Evolutionary conservation across 768 basidiomycete species (phyloP).

Genomic region (Strobilomyces confusus): DNA sequence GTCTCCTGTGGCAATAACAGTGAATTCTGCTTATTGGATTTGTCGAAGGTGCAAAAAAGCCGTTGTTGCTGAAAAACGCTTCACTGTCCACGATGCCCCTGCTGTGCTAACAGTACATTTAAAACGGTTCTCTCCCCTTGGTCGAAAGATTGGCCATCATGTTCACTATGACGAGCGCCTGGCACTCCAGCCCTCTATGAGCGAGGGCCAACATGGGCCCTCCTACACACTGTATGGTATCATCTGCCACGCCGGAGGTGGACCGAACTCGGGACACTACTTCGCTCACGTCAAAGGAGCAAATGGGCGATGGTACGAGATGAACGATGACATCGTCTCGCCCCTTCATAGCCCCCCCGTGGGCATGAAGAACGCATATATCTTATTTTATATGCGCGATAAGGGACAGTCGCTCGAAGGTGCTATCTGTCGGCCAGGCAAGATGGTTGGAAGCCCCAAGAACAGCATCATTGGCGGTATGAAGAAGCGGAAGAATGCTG

Average conservation of each 20-base stretch:
- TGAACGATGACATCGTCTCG: conserved; percentile 86
- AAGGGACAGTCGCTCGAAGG: conserved; percentile 73
- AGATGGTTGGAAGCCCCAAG: conserved; percentile 24
- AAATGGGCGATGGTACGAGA: conserved; percentile 78
- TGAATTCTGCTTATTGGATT: conserved; percentile 6
- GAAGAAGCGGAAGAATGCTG: conserved; percentile 45
- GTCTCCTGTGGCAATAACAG: conserved; percentile 31
- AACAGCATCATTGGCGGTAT: conserved; percentile 43
- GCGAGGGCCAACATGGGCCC: conserved; percentile 70
- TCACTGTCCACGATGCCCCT: conserved; percentile 86
- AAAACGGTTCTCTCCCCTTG: conserved; percentile 90
- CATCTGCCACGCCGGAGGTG: conserved; percentile 88
- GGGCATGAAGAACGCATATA: conserved; percentile 78
- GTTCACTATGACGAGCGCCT: conserved; percentile 79
- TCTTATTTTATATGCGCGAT: conserved; percentile 86
- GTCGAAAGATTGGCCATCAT: conserved; percentile 76
- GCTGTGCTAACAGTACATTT: conserved; percentile 87
- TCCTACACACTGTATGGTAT: conserved; percentile 87
- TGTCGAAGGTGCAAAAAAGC: conserved; percentile 79
- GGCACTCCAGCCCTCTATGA: conserved; percentile 76
- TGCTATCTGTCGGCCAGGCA: conserved; percentile 38
- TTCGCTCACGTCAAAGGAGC: conserved; percentile 76
- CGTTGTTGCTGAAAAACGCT: conserved; percentile 86
- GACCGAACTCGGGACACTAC: conserved; percentile 96
- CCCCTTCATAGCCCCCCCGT: conserved; percentile 43